phyloP scores from a whole-genome alignment of 352 stramenopile species.

The Phytopythium cucurbitacearum region DNA sequence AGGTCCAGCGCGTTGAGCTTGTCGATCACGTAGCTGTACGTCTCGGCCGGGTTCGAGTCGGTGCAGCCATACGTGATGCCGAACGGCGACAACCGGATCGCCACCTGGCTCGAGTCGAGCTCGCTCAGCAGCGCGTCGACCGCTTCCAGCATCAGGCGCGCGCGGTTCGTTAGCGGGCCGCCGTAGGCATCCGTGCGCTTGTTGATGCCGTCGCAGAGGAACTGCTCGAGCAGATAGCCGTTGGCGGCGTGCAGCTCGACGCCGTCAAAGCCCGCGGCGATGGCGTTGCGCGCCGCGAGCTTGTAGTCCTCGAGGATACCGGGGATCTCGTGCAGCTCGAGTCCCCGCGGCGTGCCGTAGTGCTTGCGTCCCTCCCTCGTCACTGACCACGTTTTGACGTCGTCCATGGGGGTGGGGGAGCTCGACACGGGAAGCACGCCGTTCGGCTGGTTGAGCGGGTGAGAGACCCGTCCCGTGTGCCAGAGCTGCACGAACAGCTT shows the following conservation, averaged over 20 bases:
- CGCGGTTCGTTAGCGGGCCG: conserved; percentile 71
- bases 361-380: conserved; percentile 30
- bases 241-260: conserved; percentile 88
- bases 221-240: conserved; percentile 89
- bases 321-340: conserved; percentile 69
- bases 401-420: conserved; percentile 22
- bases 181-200: conserved; percentile 75
- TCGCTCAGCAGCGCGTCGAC: conserved; percentile 31
- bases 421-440: conserved; percentile 42
- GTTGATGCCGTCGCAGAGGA: conserved; percentile 72
- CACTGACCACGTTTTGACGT: conserved; percentile 21
- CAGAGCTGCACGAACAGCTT: conserved; percentile 85
- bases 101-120: conserved; percentile 17
- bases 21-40: conserved; percentile 27
- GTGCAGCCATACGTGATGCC: conserved; percentile 27
- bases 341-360: conserved; percentile 39
- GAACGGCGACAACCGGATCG: conserved; percentile 19
- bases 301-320: conserved; percentile 61
- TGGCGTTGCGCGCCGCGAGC: conserved; percentile 42
- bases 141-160: conserved; percentile 57
- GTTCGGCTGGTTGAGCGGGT: conserved; percentile 51
- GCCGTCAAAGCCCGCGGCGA: conserved; percentile 86
- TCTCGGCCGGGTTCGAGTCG: conserved; percentile 23
- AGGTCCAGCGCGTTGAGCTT: conserved; percentile 27
- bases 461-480: conserved; percentile 68